These are phyloP conservation scores for Cyclotella baltica DNA, from an alignment of 108 stramenopile genomes.

Conservation along the genomic window DNA sequence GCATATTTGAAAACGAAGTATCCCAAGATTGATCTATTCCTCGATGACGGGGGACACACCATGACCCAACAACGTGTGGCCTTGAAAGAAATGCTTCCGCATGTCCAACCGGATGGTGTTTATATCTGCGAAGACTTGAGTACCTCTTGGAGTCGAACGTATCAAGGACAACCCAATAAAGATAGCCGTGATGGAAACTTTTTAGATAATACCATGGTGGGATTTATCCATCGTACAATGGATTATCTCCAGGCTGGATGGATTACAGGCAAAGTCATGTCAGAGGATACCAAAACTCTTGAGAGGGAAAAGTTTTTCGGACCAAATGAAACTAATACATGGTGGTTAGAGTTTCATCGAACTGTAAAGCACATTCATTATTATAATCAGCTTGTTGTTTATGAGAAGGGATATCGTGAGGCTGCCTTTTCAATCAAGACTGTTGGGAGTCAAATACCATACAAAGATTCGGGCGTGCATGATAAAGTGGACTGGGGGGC, in stretches of 20 bases:
- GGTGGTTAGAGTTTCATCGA: conserved; percentile 16
- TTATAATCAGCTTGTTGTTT: conserved; percentile 19
- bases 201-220: conserved; percentile 13
- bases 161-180: background rate
- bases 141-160: background rate
- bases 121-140: conserved; percentile 16
- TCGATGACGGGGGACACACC: conserved; percentile 16
- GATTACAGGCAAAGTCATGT: conserved; percentile 14
- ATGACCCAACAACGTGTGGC: conserved; percentile 13
- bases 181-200: conserved; percentile 11
- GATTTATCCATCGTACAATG: conserved; percentile 19
- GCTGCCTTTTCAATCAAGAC: conserved; percentile 8
- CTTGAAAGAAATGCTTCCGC: conserved; percentile 21
- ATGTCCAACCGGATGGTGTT: conserved; percentile 8
- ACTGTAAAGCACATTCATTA: conserved; percentile 18
- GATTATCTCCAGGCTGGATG: conserved; percentile 21
- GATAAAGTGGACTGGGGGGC: conserved; percentile 15
- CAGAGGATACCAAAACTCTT: background rate
- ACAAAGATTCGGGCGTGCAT: conserved; percentile 7
- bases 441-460: conserved; percentile 5
- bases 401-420: conserved; percentile 13
- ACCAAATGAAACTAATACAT: background rate
- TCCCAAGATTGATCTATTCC: conserved; percentile 9
- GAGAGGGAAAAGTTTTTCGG: background rate
- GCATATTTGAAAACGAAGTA: background rate